A percentile compares a stretch with the other conserved stretches of the same genome.
These are phyloP conservation scores for Parmales sp. DNA, from an alignment of 108 stramenopile species.

Conservation along the genomic window DNA sequence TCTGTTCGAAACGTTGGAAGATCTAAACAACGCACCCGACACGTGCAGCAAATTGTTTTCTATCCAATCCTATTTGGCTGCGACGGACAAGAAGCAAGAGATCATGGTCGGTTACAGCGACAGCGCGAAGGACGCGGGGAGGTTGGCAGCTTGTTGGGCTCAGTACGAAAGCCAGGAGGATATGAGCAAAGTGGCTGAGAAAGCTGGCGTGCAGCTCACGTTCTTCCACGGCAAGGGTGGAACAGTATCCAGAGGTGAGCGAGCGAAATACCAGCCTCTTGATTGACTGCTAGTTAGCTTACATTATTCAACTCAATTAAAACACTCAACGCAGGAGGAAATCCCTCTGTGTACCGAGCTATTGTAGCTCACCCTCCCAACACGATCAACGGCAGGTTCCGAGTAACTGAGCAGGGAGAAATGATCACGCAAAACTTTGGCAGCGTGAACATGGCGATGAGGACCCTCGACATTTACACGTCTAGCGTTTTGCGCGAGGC, in stretches of 20 bases:
- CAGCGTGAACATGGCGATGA: conserved; percentile 57
- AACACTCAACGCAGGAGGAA: conserved; percentile 72
- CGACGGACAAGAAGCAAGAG: conserved; percentile 76
- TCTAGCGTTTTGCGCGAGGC: conserved; percentile 79
- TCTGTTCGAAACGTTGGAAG: conserved; percentile 90
- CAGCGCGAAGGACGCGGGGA: conserved; percentile 95
- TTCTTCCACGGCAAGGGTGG: conserved; percentile 75
- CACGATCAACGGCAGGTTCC: conserved; percentile 91
- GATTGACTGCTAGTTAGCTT: not conserved
- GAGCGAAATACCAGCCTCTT: not conserved
- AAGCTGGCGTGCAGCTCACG: conserved; percentile 54
- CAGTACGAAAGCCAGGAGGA: conserved; percentile 87
- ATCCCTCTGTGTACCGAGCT: conserved; percentile 66
- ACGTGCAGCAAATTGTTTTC: conserved; percentile 75
- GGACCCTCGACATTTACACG: conserved; percentile 89
- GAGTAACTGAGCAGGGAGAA: conserved; percentile 97
- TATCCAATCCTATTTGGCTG: conserved; percentile 73
- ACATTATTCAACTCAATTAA: conserved; percentile 17
- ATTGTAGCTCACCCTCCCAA: conserved; percentile 77
- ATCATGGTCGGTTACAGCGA: conserved; percentile 97
- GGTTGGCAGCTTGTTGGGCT: conserved; percentile 85
- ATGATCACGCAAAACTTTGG: conserved; percentile 98
- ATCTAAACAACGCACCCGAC: conserved; percentile 76
- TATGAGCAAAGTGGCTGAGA: conserved; percentile 55
- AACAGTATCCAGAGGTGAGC: no score